A percentile compares a stretch with the other conserved stretches of the same genome.
Evolutionary conservation across 192 early-diverging fungal species (phyloP).

Genomic region (Haplosporangium gracile): DNA sequence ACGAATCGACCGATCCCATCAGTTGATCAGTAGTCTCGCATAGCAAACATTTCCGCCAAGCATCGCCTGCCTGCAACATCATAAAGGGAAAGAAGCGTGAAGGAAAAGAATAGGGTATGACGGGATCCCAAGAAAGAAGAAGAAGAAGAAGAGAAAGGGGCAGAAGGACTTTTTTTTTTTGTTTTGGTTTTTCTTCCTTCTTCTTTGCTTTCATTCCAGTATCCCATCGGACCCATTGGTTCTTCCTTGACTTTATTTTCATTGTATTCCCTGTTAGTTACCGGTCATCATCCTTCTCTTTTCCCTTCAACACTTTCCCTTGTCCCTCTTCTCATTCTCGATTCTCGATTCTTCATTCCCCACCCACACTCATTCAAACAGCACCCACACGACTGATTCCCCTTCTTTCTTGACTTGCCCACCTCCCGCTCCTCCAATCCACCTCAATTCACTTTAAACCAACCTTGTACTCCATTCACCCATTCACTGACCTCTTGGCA

Average conservation of each 20-base stretch:
- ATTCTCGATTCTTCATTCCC: background rate
- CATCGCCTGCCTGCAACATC: background rate
- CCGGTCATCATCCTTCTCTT: background rate
- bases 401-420: background rate
- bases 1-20: background rate
- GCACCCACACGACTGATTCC: background rate
- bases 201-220: background rate
- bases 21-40: background rate
- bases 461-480: background rate
- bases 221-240: background rate
- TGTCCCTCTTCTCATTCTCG: background rate
- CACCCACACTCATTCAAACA: background rate
- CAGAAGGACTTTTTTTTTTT: background rate
- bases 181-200: background rate
- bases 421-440: background rate
- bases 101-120: background rate
- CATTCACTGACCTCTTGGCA: background rate
- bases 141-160: no score
- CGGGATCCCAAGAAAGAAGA: no score
- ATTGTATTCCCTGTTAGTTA: background rate
- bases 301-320: background rate
- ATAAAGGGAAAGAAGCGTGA: background rate
- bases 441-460: background rate
- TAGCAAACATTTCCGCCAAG: background rate
- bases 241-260: background rate